phyloP scores from a whole-genome alignment of 2,329 filamentous ascomycete genomes.

The Colletotrichum trifolii region DNA sequence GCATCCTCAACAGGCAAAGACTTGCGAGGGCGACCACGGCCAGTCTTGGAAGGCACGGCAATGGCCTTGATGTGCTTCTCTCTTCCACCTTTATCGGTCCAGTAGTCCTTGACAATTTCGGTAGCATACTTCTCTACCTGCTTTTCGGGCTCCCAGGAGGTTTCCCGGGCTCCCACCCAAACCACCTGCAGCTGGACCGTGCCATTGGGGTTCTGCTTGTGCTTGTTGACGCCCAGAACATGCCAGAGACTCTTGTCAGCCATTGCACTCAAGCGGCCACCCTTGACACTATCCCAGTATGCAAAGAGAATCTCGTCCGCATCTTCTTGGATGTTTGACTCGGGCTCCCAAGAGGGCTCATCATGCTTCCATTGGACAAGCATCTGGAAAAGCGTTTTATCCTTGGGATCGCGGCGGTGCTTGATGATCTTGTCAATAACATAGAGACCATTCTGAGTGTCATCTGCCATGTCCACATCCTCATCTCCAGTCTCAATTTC shows the following conservation, averaged over 20 bases:
- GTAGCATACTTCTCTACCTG: constrained; percentile 20
- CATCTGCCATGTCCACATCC: constrained; percentile 18
- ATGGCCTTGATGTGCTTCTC: constrained; percentile 34
- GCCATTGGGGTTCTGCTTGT: constrained; percentile 27
- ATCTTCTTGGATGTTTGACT: constrained; percentile 48
- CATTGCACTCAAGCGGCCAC: constrained; percentile 34
- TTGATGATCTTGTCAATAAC: constrained; percentile 30
- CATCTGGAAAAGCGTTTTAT: constrained; percentile 42
- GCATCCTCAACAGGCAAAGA: not conserved
- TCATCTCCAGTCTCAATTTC: not conserved
- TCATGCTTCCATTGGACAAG: constrained; percentile 45
- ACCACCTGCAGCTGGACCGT: constrained; percentile 20
- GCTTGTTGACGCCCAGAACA: constrained; percentile 34
- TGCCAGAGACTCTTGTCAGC: constrained; percentile 36
- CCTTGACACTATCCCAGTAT: constrained; percentile 37
- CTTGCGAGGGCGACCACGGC: constrained; percentile 31
- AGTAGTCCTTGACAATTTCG: constrained; percentile 42
- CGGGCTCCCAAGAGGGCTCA: constrained; percentile 47
- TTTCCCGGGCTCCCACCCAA: constrained; percentile 32
- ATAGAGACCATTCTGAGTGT: constrained; percentile 11
- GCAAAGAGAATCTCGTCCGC: constrained; percentile 44
- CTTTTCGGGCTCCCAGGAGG: constrained; percentile 37
- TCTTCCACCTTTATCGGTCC: constrained; percentile 46
- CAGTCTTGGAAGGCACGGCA: constrained; percentile 12
- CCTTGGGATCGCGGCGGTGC: constrained; percentile 30